Percentiles rank a stretch among this genome's conserved stretches.
Evolutionary conservation across 2,329 filamentous ascomycete species (phyloP).

Genomic region (Cercospora nicotianae): DNA sequence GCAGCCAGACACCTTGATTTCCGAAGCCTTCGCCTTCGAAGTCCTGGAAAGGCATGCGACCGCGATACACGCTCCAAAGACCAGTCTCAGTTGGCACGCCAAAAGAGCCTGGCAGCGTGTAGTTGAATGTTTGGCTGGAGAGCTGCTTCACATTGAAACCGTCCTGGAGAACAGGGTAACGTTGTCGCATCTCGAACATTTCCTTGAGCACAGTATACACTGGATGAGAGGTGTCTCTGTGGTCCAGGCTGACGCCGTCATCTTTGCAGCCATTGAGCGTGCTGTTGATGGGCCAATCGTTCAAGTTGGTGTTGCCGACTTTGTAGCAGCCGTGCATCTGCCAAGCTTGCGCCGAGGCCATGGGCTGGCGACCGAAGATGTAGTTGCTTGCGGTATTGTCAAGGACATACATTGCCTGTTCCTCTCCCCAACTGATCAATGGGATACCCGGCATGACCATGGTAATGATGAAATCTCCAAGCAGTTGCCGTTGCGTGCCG

Average conservation of each 20-base stretch:
- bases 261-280: constrained; percentile 59
- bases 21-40: constrained; percentile 44
- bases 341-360: constrained; percentile 63
- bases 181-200: constrained; percentile 60
- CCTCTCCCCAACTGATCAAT: constrained; percentile 63
- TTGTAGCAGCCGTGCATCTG: constrained; percentile 64
- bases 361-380: constrained; percentile 63
- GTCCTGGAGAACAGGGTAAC: constrained; percentile 60
- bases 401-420: constrained; percentile 64
- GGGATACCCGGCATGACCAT: constrained; percentile 63
- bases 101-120: constrained; percentile 55
- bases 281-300: constrained; percentile 57
- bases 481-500: constrained; percentile 58
- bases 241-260: constrained; percentile 58
- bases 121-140: constrained; percentile 56
- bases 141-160: constrained; percentile 58
- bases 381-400: constrained; percentile 66
- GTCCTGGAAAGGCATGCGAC: constrained; percentile 55
- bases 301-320: constrained; percentile 58
- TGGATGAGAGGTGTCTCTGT: constrained; percentile 62
- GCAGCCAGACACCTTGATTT: constrained; percentile 54
- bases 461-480: constrained; percentile 60
- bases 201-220: constrained; percentile 61
- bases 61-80: constrained; percentile 61
- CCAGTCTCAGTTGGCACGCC: constrained; percentile 57